Percentiles rank a stretch among this genome's conserved stretches.
These are phyloP conservation scores for Pythium biforme DNA, from an alignment of 352 stramenopile species.

Conservation along the genomic window DNA sequence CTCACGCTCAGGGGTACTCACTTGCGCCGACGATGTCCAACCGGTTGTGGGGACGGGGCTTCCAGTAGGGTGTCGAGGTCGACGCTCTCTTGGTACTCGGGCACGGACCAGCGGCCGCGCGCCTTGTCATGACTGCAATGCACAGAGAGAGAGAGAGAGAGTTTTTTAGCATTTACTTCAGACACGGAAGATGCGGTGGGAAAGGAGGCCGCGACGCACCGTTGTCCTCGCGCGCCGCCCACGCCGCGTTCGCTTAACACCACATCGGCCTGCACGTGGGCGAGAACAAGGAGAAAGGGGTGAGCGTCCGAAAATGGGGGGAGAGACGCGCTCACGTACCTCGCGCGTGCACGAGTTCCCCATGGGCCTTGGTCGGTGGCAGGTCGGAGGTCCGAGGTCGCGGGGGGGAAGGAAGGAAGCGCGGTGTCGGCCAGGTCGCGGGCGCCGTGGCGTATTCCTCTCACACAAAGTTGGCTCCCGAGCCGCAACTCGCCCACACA, in stretches of 20 bases:
- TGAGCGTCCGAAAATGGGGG: not conserved
- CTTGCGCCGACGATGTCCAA: constrained; percentile 51
- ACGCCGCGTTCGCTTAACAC: constrained; percentile 48
- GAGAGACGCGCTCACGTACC: constrained; percentile 5
- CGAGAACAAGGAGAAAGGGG: not conserved
- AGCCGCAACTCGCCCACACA: not conserved
- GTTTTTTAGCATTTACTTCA: too few relatives aligned
- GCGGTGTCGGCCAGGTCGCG: not conserved
- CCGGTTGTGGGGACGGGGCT: constrained; percentile 52
- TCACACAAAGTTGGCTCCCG: not conserved
- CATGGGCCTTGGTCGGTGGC: constrained; percentile 10
- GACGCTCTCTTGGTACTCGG: constrained; percentile 56
- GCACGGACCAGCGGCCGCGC: constrained; percentile 69
- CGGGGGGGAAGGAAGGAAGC: not conserved
- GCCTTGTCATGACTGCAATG: constrained; percentile 35
- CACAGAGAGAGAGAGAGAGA: not conserved
- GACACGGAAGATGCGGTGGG: too few relatives aligned
- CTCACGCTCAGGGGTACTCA: constrained; percentile 14
- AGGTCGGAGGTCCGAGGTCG: not conserved
- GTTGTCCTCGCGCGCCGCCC: constrained; percentile 38
- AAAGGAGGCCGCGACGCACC: constrained; percentile 19
- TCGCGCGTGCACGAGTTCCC: constrained; percentile 34
- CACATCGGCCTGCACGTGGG: constrained; percentile 49
- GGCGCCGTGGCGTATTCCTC: not conserved
- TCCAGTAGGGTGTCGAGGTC: constrained; percentile 80